Conservation (phyloP, 352 stramenopile genomes). For the Pythium diclinum region DNA sequence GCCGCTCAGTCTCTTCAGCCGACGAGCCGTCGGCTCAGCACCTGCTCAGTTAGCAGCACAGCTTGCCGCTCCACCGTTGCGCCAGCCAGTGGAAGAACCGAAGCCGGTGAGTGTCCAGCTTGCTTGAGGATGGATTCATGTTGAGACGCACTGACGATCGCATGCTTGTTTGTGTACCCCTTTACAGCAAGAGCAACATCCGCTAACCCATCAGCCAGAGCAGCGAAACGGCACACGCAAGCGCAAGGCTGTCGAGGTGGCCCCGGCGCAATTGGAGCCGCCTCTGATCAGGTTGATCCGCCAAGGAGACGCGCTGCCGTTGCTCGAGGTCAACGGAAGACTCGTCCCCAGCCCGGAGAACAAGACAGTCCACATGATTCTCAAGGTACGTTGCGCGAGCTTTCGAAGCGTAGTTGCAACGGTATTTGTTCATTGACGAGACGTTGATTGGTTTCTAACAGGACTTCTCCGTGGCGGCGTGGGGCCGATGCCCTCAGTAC, state of each 20-base stretch:
- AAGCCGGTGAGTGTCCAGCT: not conserved
- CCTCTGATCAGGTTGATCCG: not conserved
- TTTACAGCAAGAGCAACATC: not conserved
- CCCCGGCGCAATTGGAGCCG: not conserved
- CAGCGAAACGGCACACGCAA: slow-evolving; percentile 12
- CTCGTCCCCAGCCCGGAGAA: slow-evolving; percentile 21
- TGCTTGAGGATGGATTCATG: too few species aligned
- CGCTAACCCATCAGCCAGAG: not conserved
- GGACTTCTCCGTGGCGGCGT: slow-evolving; percentile 23
- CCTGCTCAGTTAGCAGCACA: not conserved
- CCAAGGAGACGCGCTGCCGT: not conserved
- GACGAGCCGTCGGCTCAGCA: not conserved
- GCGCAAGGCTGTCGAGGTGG: slow-evolving; percentile 8
- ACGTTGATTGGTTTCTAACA: slow-evolving; percentile 7
- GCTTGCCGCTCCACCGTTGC: not conserved
- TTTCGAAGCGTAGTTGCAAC: not conserved
- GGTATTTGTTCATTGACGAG: not conserved
- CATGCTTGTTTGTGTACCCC: not conserved
- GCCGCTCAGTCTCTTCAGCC: slow-evolving; percentile 59
- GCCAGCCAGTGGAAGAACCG: slow-evolving; percentile 1
- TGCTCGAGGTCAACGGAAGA: slow-evolving; percentile 27
- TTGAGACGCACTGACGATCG: not conserved
- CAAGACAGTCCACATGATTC: slow-evolving; percentile 22
- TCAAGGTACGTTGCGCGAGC: slow-evolving; percentile 16
- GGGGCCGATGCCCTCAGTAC: slow-evolving; percentile 23